A percentile compares a stretch with the other conserved stretches of the same genome.
These are phyloP conservation scores for Aureobasidium sp. DNA, from an alignment of 2,329 filamentous ascomycete species.

Conservation along the genomic window DNA sequence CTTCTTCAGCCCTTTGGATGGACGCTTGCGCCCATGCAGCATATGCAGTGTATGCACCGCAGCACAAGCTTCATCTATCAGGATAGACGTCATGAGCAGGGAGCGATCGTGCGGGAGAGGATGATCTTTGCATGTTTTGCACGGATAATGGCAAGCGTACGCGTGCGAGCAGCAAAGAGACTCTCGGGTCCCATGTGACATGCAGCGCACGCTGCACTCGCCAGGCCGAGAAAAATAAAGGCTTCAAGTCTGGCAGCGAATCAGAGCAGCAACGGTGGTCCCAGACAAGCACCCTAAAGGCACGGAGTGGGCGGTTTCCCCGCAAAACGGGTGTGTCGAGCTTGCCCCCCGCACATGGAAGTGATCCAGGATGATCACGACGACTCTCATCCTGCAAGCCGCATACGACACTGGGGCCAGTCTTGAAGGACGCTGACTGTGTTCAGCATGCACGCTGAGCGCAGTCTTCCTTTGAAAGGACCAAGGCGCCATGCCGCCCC, in stretches of 20 bases:
- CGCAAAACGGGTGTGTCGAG: conserved; percentile 9
- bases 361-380: conserved; percentile 3
- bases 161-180: conserved; percentile 11
- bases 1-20: conserved; percentile 2
- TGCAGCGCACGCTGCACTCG: conserved; percentile 3
- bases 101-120: not conserved
- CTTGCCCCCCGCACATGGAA: conserved; percentile 4
- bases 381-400: conserved; percentile 14
- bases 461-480: not conserved
- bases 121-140: not conserved
- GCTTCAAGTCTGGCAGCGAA: not conserved
- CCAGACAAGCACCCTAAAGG: not conserved
- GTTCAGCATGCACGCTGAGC: conserved; percentile 13
- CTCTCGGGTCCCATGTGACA: conserved; percentile 13
- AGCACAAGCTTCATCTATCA: conserved; percentile 1
- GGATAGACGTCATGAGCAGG: not conserved
- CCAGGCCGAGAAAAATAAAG: conserved; percentile 7
- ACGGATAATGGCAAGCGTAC: conserved; percentile 4
- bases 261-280: not conserved
- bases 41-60: not conserved
- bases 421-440: conserved; percentile 14
- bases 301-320: conserved; percentile 1
- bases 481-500: not conserved
- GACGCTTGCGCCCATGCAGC: not conserved
- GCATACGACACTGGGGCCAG: conserved; percentile 16